These are phyloP conservation scores for Cryptococcus amylolentus DNA, from an alignment of 1,284 basidiomycete genomes.

Conservation along the genomic window DNA sequence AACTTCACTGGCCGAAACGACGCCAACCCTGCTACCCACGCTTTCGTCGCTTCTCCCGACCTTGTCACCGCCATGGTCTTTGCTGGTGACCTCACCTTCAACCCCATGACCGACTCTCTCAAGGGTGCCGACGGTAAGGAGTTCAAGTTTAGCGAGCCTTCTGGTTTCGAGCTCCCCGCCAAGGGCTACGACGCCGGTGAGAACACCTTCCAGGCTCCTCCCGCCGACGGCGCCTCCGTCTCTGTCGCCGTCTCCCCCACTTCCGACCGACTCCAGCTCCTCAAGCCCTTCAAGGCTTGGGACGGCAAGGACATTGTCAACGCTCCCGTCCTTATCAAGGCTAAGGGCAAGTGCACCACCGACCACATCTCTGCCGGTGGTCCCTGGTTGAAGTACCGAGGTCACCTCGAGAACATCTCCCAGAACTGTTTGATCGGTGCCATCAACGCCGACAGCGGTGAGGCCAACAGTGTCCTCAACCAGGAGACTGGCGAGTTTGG, in stretches of 20 bases:
- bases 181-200: slow-evolving; percentile 94
- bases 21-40: slow-evolving; percentile 98
- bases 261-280: slow-evolving; percentile 91
- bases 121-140: slow-evolving; percentile 88
- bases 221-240: slow-evolving; percentile 76
- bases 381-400: slow-evolving; percentile 99
- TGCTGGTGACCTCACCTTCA: slow-evolving; percentile 90
- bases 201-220: slow-evolving; percentile 95
- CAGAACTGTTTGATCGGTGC: slow-evolving; percentile 97
- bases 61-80: slow-evolving; percentile 97
- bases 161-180: slow-evolving; percentile 88
- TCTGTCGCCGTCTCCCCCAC: slow-evolving; percentile 82
- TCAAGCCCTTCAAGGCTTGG: slow-evolving; percentile 88
- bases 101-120: slow-evolving; percentile 90
- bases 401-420: slow-evolving; percentile 97
- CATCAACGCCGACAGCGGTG: slow-evolving; percentile 89
- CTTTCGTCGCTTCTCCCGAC: slow-evolving; percentile 97
- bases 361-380: slow-evolving; percentile 65
- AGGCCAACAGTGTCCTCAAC: slow-evolving; percentile 96
- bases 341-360: slow-evolving; percentile 93
- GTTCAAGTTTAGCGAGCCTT: slow-evolving; percentile 93
- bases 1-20: slow-evolving; percentile 99
- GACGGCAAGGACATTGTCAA: slow-evolving; percentile 87
- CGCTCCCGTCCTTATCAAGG: slow-evolving; percentile 95
- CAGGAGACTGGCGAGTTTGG: slow-evolving; percentile 82